These are phyloP conservation scores for Tetracladium maxilliforme DNA, from an alignment of 2,329 filamentous ascomycete genomes.

Conservation along the genomic window DNA sequence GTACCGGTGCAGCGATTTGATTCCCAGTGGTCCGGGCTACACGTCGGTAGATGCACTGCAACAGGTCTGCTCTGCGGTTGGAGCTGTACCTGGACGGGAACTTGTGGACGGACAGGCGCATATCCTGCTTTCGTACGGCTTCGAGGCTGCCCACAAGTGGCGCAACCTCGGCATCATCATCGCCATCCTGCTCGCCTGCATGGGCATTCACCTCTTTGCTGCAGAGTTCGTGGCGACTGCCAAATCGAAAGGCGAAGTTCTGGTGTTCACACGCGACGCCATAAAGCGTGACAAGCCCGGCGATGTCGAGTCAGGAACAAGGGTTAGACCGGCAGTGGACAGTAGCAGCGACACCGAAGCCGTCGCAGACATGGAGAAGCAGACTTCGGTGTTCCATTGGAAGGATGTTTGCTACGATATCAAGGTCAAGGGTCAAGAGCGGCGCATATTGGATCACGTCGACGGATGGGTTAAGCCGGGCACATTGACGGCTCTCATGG, in stretches of 20 bases:
- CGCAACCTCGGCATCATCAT: constrained; percentile 48
- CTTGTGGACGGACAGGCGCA: constrained; percentile 44
- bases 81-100: constrained; percentile 35
- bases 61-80: constrained; percentile 39
- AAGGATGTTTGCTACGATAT: constrained; percentile 71
- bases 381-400: constrained; percentile 64
- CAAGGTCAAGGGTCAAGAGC: constrained; percentile 48
- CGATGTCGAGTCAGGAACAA: too few relatives aligned
- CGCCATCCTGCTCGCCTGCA: constrained; percentile 16
- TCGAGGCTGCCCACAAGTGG: constrained; percentile 44
- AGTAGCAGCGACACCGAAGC: too few relatives aligned
- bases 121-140: constrained; percentile 36
- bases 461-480: constrained; percentile 64
- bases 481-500: constrained; percentile 57
- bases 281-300: too few relatives aligned
- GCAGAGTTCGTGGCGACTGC: constrained; percentile 26
- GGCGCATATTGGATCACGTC: constrained; percentile 54
- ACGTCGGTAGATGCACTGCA: constrained; percentile 18
- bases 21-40: constrained; percentile 9
- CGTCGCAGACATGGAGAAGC: too few relatives aligned
- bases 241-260: constrained; percentile 31
- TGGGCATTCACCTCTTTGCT: constrained; percentile 20
- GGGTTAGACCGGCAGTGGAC: too few relatives aligned
- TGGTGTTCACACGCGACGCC: constrained; percentile 28
- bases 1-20: constrained; percentile 9